Evolutionary conservation across 495 filamentous ascomycete species (phyloP).

Genomic region (Penicillium riverlandense): DNA sequence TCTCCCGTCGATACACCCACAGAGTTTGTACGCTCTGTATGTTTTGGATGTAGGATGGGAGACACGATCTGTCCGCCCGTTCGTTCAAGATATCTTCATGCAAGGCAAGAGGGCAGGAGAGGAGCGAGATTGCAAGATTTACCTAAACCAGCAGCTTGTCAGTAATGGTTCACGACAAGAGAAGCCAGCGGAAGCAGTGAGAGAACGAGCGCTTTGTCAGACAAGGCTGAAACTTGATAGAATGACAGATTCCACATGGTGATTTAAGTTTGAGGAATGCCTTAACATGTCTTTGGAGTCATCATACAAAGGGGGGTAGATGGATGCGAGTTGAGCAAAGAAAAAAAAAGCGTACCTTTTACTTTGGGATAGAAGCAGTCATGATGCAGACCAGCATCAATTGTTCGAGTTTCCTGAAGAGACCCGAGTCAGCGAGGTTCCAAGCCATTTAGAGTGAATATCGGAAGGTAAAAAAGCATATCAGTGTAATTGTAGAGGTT

Average conservation of each 20-base stretch:
- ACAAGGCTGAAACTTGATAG: slow-evolving; percentile 96
- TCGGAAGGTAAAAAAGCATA: neutral
- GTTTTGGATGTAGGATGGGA: slow-evolving; percentile 52
- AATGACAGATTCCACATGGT: slow-evolving; percentile 78
- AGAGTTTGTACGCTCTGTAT: slow-evolving; percentile 85
- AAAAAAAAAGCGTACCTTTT: slow-evolving; percentile 51
- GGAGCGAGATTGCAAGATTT: slow-evolving; percentile 34
- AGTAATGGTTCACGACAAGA: slow-evolving; percentile 26
- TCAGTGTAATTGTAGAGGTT: slow-evolving; percentile 66
- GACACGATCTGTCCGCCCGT: slow-evolving; percentile 95
- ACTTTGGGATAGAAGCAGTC: neutral
- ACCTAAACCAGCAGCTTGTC: slow-evolving; percentile 41
- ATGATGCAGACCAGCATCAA: slow-evolving; percentile 7
- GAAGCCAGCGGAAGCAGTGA: slow-evolving; percentile 15
- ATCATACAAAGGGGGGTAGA: slow-evolving; percentile 53
- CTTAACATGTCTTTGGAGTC: slow-evolving; percentile 76
- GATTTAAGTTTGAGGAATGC: slow-evolving; percentile 97
- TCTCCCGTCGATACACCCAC: slow-evolving; percentile 57
- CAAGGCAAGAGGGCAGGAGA: slow-evolving; percentile 18
- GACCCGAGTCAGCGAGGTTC: neutral
- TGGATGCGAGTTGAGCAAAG: slow-evolving; percentile 2
- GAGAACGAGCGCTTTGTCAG: slow-evolving; percentile 51
- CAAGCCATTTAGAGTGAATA: neutral
- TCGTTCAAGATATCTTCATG: slow-evolving; percentile 94
- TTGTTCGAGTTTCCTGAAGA: neutral